phyloP scores from a whole-genome alignment of 2,329 filamentous ascomycete species.

The Periconia digitata region DNA sequence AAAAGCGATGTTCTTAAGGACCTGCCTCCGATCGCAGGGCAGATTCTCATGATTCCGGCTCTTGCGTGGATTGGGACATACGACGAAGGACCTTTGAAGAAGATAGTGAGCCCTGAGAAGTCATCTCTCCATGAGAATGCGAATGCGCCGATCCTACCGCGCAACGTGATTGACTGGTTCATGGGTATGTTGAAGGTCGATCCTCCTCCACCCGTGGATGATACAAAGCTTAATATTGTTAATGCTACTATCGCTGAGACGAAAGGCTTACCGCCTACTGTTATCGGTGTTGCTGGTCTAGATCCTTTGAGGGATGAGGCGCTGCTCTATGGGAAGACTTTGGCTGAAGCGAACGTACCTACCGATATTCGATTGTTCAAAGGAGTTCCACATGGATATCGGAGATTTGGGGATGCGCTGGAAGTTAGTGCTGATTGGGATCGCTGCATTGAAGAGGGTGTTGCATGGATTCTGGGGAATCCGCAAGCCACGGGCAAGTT shows the following conservation, averaged over 20 bases:
- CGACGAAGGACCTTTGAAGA: constrained; percentile 39
- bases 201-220: constrained; percentile 23
- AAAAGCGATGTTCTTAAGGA: constrained; percentile 30
- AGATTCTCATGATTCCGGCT: constrained; percentile 44
- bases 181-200: constrained; percentile 19
- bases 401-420: constrained; percentile 48
- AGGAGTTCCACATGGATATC: constrained; percentile 58
- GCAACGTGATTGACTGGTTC: constrained; percentile 41
- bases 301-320: constrained; percentile 55
- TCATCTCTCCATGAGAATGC: constrained; percentile 48
- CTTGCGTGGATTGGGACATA: constrained; percentile 45
- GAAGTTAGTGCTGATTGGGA: constrained; percentile 48
- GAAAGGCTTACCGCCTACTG: constrained; percentile 48
- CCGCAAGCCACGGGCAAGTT: constrained; percentile 37
- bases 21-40: constrained; percentile 48
- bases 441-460: constrained; percentile 46
- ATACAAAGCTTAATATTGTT: constrained; percentile 35
- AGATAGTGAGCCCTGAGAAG: constrained; percentile 39
- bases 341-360: constrained; percentile 51
- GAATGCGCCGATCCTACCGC: constrained; percentile 52
- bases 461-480: constrained; percentile 45
- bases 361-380: constrained; percentile 53
- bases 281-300: constrained; percentile 53
- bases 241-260: constrained; percentile 42
- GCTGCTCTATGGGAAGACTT: constrained; percentile 48